A percentile compares a stretch with the other conserved stretches of the same genome.
These are phyloP conservation scores for Leishmania turanica DNA, from an alignment of 208 protist species.

Conservation along the genomic window DNA sequence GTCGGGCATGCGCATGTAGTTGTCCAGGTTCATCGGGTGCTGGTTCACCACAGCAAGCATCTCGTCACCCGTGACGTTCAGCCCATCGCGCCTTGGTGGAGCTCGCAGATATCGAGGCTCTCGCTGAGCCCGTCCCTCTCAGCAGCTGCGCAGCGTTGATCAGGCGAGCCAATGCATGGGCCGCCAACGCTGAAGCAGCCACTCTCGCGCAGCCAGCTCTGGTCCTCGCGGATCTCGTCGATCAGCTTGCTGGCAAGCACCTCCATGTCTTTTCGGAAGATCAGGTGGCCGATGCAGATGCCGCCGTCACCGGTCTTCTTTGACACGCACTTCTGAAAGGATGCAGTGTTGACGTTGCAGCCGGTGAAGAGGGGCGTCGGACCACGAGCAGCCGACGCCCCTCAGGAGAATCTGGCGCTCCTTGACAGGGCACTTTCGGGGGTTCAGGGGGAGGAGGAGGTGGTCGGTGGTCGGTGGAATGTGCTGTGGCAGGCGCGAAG, in stretches of 20 bases:
- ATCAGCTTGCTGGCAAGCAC: slow-evolving; percentile 34
- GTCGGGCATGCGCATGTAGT: slow-evolving; percentile 13
- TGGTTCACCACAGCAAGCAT: slow-evolving; percentile 28
- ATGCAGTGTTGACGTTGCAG: slow-evolving; percentile 23
- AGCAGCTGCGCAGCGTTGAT: slow-evolving; percentile 44
- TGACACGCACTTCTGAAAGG: slow-evolving; percentile 32
- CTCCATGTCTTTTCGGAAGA: slow-evolving; percentile 28
- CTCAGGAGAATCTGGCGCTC: slow-evolving; percentile 29
- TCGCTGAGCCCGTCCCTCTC: slow-evolving; percentile 9
- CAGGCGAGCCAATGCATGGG: slow-evolving; percentile 32
- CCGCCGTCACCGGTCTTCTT: slow-evolving; percentile 30
- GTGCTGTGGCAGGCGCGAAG: background rate
- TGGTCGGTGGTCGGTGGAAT: background rate
- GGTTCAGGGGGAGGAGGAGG: background rate
- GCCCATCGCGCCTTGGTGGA: slow-evolving; percentile 38
- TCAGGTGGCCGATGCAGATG: slow-evolving; percentile 37
- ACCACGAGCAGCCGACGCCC: slow-evolving; percentile 25
- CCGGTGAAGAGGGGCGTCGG: slow-evolving; percentile 40
- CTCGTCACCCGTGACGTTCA: slow-evolving; percentile 25
- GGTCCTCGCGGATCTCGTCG: slow-evolving; percentile 30
- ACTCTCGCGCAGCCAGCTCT: slow-evolving; percentile 37
- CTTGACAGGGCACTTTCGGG: slow-evolving; percentile 2
- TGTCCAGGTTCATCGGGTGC: slow-evolving; percentile 20
- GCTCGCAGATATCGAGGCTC: slow-evolving; percentile 22
- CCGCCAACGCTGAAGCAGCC: slow-evolving; percentile 35